Base-by-base conservation (phyloP, 2,329 filamentous ascomycete species). In the Fusarium drepaniforme region DNA sequence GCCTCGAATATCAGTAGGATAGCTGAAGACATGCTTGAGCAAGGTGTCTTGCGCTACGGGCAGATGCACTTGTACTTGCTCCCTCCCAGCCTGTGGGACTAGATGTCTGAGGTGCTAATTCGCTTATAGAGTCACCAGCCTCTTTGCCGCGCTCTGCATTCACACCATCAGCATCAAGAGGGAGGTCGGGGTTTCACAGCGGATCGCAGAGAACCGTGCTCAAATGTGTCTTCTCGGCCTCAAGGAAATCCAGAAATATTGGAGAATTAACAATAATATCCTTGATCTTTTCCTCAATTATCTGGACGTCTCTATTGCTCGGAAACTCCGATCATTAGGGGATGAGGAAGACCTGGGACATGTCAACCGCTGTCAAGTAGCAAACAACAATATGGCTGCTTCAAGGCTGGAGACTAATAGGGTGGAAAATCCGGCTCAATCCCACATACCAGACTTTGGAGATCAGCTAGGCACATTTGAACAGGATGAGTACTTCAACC, bases 241-340 rank as follows among this genome's bases (percentile, higher is more conserved):
- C 7, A 80, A 83, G 42, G 83, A 84, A 69, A 79, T 84, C 1
- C 81, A 84, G 44, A 83, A 83, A 30, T 84, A 83, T 73, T 84
- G 82, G 83, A 76, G 81, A 23, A 83, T 84, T 67, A 84, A 84
- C 76, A 84, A 83, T 71, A 83, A 82, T 44, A 75, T 84, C 1
- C 77, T 84, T 9, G 82, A 84, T 44, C 72, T 84, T 7, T 84
- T 84, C 35, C 73, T 84, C 0, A 81, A 81, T 25, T 84, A 84
- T 11, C 79, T 84, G 5, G 83, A 84, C 62, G 80, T 80, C n/a
- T 83, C 83, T 4, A 83, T 84, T 33, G 81, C 81, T 12, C 80
- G 80, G 25, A 75, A 81, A 15, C 76, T 84, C 5, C 76, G 37
- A 8, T 40, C 37, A 40, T 40, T 7, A 18, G 18, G 37, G 37